Evolutionary conservation across 176 grass and related monocot genomes (phyloP).

Genomic region (Puya raimondii): DNA sequence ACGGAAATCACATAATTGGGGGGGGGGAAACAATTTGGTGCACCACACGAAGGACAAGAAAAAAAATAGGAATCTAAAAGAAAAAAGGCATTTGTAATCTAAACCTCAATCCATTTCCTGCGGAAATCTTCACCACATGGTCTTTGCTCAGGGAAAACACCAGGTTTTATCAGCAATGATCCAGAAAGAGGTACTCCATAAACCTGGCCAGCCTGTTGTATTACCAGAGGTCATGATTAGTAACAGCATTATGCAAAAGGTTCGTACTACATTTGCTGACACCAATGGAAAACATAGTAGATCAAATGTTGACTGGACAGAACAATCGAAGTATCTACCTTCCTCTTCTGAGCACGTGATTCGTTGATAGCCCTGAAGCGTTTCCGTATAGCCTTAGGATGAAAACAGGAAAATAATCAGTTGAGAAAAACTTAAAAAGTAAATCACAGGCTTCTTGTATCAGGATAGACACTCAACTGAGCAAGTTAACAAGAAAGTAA

Average conservation of each 20-base stretch:
- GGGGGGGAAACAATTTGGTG: neutral
- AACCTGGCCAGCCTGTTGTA: conserved; percentile 93
- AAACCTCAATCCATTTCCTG: conserved; percentile 91
- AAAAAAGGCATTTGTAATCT: conserved; percentile 9
- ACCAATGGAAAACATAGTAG: neutral
- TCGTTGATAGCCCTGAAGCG: conserved; percentile 90
- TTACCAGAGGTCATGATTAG: conserved; percentile 7
- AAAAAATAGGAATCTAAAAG: neutral
- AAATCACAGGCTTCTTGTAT: conserved; percentile 7
- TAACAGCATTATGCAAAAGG: neutral
- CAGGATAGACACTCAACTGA: neutral
- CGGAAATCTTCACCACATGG: conserved; percentile 72
- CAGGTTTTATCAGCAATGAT: conserved; percentile 67
- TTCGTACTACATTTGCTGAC: neutral
- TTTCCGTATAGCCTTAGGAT: conserved; percentile 66
- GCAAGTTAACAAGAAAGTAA: neutral
- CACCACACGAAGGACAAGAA: neutral
- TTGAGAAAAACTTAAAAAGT: neutral
- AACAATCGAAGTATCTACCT: conserved; percentile 35
- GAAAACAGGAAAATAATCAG: conserved; percentile 28
- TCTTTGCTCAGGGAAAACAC: conserved; percentile 87
- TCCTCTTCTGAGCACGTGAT: conserved; percentile 95
- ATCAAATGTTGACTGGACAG: conserved; percentile 12
- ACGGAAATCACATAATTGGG: too few relatives aligned
- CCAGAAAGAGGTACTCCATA: conserved; percentile 96